Percentiles rank a stretch among this genome's conserved stretches.
These are phyloP conservation scores for Quercus phellos DNA, from an alignment of 331 rosid genomes.

Conservation along the genomic window DNA sequence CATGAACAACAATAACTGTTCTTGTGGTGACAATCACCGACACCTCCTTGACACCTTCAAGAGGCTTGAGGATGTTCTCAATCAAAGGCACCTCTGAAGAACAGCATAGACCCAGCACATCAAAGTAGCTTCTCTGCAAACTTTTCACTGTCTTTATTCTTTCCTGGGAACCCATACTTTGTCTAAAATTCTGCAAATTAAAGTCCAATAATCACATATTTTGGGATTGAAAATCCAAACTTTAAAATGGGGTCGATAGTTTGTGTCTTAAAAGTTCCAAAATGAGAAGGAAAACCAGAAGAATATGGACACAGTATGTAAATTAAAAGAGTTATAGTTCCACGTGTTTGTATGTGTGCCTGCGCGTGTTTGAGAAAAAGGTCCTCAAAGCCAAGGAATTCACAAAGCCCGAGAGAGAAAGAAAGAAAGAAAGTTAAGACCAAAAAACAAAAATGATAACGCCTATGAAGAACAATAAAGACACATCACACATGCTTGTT, in stretches of 20 bases:
- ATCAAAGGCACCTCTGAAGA: conserved; percentile 75
- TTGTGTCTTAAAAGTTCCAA: neutral
- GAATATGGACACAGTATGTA: no score
- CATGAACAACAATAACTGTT: conserved; percentile 84
- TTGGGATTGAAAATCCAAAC: neutral
- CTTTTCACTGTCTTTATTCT: conserved; percentile 24
- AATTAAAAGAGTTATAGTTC: neutral
- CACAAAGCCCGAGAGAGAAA: neutral
- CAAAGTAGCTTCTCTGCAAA: conserved; percentile 73
- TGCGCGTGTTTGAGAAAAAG: neutral
- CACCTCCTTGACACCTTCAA: conserved; percentile 63
- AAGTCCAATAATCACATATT: neutral
- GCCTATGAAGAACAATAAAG: neutral
- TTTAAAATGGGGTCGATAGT: neutral
- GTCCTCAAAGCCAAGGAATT: neutral
- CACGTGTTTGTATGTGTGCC: neutral
- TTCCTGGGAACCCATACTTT: conserved; percentile 29
- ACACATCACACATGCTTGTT: neutral
- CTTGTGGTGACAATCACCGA: conserved; percentile 66
- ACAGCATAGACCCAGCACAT: conserved; percentile 85
- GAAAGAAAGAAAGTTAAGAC: neutral
- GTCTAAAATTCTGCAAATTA: neutral
- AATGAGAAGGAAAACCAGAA: neutral
- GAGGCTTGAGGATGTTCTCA: conserved; percentile 60
- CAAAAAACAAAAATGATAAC: neutral